These are phyloP conservation scores for Calonectria ilicicola DNA, from an alignment of 2,329 filamentous ascomycete species.

Conservation along the genomic window DNA sequence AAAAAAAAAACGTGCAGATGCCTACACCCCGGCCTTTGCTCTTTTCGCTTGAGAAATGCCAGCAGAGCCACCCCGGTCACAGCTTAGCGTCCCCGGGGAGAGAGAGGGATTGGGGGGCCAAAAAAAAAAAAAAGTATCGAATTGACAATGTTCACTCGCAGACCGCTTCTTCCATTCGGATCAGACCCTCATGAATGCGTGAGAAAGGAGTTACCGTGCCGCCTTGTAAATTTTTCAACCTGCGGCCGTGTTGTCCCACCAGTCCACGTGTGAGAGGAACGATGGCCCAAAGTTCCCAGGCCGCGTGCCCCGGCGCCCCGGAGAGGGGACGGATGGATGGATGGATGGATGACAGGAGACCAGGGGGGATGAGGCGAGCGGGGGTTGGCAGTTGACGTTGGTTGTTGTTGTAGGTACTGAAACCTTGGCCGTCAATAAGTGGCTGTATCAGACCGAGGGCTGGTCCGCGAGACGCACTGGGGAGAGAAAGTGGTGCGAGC, in stretches of 20 bases:
- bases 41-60: constrained; percentile 7
- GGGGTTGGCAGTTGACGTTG: neutral
- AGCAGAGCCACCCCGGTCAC: constrained; percentile 8
- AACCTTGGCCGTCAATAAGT: neutral
- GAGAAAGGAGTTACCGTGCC: constrained; percentile 12
- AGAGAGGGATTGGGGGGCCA: neutral
- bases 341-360: neutral
- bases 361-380: neutral
- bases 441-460: neutral
- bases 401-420: constrained; percentile 11
- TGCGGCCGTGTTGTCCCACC: neutral
- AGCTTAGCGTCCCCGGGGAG: constrained; percentile 13
- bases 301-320: constrained; percentile 8
- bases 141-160: constrained; percentile 8
- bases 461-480: neutral
- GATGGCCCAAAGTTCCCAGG: neutral
- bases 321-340: constrained; percentile 3
- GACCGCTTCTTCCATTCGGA: constrained; percentile 19
- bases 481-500: neutral
- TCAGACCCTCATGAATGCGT: constrained; percentile 13
- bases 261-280: constrained; percentile 1
- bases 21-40: neutral
- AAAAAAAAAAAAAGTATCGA: neutral
- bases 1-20: neutral
- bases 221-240: neutral